Conservation (phyloP, 768 basidiomycete species). For the Russula abietina region DNA sequence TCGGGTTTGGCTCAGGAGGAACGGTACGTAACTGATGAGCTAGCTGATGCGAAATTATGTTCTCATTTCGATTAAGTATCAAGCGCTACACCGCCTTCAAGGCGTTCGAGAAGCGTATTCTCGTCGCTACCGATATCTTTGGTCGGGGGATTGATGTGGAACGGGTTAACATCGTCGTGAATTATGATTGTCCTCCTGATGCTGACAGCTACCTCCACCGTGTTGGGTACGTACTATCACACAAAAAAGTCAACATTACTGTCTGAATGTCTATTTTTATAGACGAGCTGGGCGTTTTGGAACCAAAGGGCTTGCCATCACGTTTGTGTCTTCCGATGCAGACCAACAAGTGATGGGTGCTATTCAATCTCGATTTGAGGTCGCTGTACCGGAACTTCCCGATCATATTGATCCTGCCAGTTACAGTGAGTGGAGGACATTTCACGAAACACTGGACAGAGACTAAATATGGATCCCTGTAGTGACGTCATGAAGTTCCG, state of each 20-base stretch:
- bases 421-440: conserved; percentile 67
- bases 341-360: conserved; percentile 92
- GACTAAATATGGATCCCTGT: conserved; percentile 5
- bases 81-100: conserved; percentile 96
- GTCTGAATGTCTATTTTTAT: background rate
- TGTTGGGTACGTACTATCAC: conserved; percentile 61
- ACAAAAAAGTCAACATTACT: background rate
- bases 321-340: conserved; percentile 87
- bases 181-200: conserved; percentile 96
- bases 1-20: conserved; percentile 93
- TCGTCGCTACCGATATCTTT: conserved; percentile 98
- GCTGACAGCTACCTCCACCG: conserved; percentile 98
- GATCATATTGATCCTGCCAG: conserved; percentile 90
- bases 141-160: conserved; percentile 99
- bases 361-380: conserved; percentile 96
- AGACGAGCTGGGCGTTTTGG: conserved; percentile 99
- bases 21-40: conserved; percentile 53
- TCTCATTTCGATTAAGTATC: conserved; percentile 49
- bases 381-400: conserved; percentile 91
- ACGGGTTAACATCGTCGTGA: conserved; percentile 98
- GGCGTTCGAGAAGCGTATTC: conserved; percentile 97
- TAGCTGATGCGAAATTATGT: background rate
- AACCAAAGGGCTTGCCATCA: conserved; percentile 98
- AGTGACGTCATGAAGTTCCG: conserved; percentile 38
- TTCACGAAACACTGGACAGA: background rate